Percentiles rank a stretch among this genome's conserved stretches.
Evolutionary conservation across 139 green algal genomes (phyloP).

Genomic region (Tetraselmis striata): DNA sequence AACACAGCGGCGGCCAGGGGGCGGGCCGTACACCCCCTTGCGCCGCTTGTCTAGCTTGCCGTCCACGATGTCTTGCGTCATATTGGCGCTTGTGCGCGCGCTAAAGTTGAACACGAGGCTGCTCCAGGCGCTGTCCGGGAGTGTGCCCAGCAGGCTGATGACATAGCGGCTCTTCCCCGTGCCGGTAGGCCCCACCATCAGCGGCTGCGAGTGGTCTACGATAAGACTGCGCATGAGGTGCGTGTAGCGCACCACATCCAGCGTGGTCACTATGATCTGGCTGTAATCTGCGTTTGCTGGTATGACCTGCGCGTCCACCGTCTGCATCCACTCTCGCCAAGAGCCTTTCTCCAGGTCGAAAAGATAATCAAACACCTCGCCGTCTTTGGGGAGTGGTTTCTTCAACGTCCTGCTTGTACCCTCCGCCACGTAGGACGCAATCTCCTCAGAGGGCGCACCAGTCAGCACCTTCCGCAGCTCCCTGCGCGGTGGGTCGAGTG

Average conservation of each 20-base stretch:
- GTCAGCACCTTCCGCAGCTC: not conserved
- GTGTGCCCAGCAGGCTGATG: conserved; percentile 29
- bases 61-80: conserved; percentile 58
- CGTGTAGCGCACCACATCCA: conserved; percentile 24
- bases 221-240: conserved; percentile 30
- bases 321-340: conserved; percentile 38
- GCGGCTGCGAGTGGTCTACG: conserved; percentile 24
- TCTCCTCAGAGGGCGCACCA: not conserved
- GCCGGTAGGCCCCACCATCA: conserved; percentile 38
- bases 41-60: conserved; percentile 48
- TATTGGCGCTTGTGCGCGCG: conserved; percentile 70
- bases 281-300: conserved; percentile 29
- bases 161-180: conserved; percentile 33
- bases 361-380: not conserved
- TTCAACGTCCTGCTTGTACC: not conserved
- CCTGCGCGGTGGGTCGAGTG: not conserved
- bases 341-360: conserved; percentile 12
- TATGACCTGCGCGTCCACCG: conserved; percentile 21
- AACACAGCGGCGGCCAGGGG: conserved; percentile 16
- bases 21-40: conserved; percentile 31
- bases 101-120: conserved; percentile 54
- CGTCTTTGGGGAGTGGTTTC: not conserved
- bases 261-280: conserved; percentile 19
- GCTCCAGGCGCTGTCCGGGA: conserved; percentile 31
- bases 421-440: not conserved